Conservation (phyloP, 2,329 filamentous ascomycete species). For the Ploettnerulaceae sp. region DNA sequence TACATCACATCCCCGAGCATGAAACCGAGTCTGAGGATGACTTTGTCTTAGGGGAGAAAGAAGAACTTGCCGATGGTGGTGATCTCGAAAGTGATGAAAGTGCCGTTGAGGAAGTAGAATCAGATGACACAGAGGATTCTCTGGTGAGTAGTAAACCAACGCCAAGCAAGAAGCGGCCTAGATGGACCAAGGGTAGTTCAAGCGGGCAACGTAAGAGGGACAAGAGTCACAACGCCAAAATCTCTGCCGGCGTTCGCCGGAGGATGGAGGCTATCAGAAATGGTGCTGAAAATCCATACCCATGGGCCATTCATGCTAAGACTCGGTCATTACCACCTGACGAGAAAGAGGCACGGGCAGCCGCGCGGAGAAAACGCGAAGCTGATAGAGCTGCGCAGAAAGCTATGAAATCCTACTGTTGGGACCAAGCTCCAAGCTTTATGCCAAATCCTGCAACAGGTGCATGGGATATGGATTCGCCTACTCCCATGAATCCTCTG, state of each 20-base stretch:
- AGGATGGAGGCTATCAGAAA: slow-evolving; percentile 10
- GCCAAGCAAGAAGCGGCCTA: background rate
- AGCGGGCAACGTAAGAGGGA: background rate
- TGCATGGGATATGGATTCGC: slow-evolving; percentile 32
- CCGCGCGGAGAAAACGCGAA: background rate
- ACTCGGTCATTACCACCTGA: slow-evolving; percentile 4
- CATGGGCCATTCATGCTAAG: background rate
- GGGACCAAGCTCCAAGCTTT: slow-evolving; percentile 17
- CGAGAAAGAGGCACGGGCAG: slow-evolving; percentile 10
- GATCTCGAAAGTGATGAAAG: background rate
- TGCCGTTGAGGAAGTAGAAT: background rate
- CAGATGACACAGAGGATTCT: slow-evolving; percentile 1
- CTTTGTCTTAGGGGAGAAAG: background rate
- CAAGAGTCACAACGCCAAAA: slow-evolving; percentile 6
- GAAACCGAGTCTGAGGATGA: background rate
- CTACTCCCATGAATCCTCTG: too few species aligned
- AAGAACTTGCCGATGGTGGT: background rate
- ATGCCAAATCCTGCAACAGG: slow-evolving; percentile 27
- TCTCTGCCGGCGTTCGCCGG: slow-evolving; percentile 6
- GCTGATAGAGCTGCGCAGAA: background rate
- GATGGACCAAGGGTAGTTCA: background rate
- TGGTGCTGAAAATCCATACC: slow-evolving; percentile 3
- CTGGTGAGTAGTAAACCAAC: background rate
- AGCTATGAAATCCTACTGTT: slow-evolving; percentile 8
- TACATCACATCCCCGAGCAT: background rate